Percentiles rank a stretch among this genome's conserved stretches.
phyloP scores from a whole-genome alignment of 768 basidiomycete species.

The Hysterangium stoloniferum region DNA sequence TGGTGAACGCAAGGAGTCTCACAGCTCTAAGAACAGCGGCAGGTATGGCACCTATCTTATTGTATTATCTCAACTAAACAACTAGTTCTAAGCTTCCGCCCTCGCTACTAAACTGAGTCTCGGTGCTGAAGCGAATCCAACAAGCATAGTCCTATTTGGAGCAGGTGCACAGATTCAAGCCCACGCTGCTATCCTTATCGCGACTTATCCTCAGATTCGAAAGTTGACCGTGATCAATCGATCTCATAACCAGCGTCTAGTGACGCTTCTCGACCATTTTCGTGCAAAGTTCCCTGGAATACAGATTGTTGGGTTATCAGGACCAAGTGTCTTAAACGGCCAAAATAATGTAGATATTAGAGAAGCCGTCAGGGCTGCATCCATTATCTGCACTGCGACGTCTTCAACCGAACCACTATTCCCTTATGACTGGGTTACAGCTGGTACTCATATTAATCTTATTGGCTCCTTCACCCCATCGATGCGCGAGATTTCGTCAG shows the following conservation, averaged over 20 bases:
- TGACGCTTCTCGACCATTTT: slow-evolving; percentile 28
- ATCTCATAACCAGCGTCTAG: slow-evolving; percentile 40
- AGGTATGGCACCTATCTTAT: slow-evolving; percentile 43
- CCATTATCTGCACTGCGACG: slow-evolving; percentile 72
- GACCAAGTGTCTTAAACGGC: neutral
- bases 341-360: slow-evolving; percentile 4
- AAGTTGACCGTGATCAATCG: slow-evolving; percentile 60
- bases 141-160: slow-evolving; percentile 54
- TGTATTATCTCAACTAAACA: neutral
- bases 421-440: slow-evolving; percentile 50
- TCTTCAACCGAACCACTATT: slow-evolving; percentile 66
- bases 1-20: slow-evolving; percentile 70
- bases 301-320: slow-evolving; percentile 1
- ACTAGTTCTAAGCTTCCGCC: slow-evolving; percentile 46
- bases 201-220: slow-evolving; percentile 45
- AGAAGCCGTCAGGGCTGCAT: slow-evolving; percentile 35
- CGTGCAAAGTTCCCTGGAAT: slow-evolving; percentile 22
- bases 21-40: slow-evolving; percentile 82
- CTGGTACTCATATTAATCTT: slow-evolving; percentile 63
- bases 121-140: slow-evolving; percentile 31
- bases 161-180: slow-evolving; percentile 64
- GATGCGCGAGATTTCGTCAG: slow-evolving; percentile 70
- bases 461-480: slow-evolving; percentile 75
- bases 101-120: slow-evolving; percentile 51
- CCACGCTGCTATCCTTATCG: slow-evolving; percentile 56